Percentiles rank a stretch among this genome's conserved stretches.
Evolutionary conservation across 768 basidiomycete genomes (phyloP).

Genomic region (Hypholoma sublateritium): DNA sequence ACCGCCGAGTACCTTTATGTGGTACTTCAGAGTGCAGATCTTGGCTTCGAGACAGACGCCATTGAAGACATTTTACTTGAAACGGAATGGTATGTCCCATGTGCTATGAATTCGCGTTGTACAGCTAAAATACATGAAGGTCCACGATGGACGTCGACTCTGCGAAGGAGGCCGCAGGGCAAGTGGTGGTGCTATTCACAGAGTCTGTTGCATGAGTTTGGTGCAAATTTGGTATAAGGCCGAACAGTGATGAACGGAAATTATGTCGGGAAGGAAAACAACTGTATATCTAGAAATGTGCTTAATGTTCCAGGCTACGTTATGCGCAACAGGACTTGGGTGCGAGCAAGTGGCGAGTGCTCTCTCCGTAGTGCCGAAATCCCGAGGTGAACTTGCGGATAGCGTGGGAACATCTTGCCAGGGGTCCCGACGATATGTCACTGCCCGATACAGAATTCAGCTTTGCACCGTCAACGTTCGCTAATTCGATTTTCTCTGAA

Average conservation of each 20-base stretch:
- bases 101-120: neutral
- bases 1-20: slow-evolving; percentile 85
- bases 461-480: slow-evolving; percentile 5
- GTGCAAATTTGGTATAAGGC: neutral
- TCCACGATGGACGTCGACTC: slow-evolving; percentile 40
- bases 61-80: slow-evolving; percentile 73
- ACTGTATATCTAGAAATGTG: neutral
- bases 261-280: neutral
- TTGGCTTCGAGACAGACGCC: slow-evolving; percentile 62
- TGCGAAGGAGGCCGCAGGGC: slow-evolving; percentile 40
- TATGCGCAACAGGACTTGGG: neutral
- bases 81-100: slow-evolving; percentile 69
- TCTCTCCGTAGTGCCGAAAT: neutral
- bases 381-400: neutral
- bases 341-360: neutral
- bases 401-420: slow-evolving; percentile 2
- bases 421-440: neutral
- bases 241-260: neutral
- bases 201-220: neutral
- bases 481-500: slow-evolving; percentile 1
- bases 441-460: slow-evolving; percentile 6
- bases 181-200: slow-evolving; percentile 38
- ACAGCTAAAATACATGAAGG: slow-evolving; percentile 35
- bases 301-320: neutral
- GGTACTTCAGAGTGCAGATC: slow-evolving; percentile 67